Evolutionary conservation across 495 filamentous ascomycete species (phyloP), one percentile per base, ranked within the genome.

Genomic region (Trichoderma asperelloides): DNA sequence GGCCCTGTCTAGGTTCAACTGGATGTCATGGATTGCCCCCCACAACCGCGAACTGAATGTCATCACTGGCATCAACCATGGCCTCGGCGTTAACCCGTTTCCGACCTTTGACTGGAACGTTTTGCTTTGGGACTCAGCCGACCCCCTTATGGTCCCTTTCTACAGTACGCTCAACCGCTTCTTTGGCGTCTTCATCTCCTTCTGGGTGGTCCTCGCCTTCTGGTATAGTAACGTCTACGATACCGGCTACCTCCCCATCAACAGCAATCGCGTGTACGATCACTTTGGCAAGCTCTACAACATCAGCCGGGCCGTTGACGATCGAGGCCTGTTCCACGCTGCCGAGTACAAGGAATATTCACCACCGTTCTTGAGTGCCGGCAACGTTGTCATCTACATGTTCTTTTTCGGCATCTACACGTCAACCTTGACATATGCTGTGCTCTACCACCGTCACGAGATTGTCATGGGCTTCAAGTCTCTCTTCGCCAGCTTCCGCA

Each of bases 71-170:
- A 73, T 77, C 70, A 70, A 73, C 30, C 74, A 71, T 28, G 77
- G 77, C 21, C 65, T 79, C 1, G 77, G 77, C 11, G 43, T 79
- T 41, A 79, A 79, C 67, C 77, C 77, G 1, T 72, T 71, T 70
- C 73, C 77, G 3, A 79, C 77, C 0, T 78, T 73, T 65, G 77
- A 79, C 70, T 79, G 75, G 74, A 79, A 79, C 55, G 70, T 71
- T 33, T 16, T 75, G 40, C 47, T 70, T 1, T 74, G 70, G 51
- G 70, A 73, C 33, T 28, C 65, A 16, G 70, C 71, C 7, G 75
- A 79, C 47, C 76, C 76, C 16, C 71, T 79, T n/a, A 76, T 75
- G 75, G 69, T 78, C 30, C 77, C 77, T 9, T 78, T 76, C 70
- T 79, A 75, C 66, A 70, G 69, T 5, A 76, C 77, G 23, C 47